Evolutionary conservation across 345 rosid genomes (phyloP), one percentile per base, ranked within the genome.

Genomic region (Xanthoceras sorbifolium): DNA sequence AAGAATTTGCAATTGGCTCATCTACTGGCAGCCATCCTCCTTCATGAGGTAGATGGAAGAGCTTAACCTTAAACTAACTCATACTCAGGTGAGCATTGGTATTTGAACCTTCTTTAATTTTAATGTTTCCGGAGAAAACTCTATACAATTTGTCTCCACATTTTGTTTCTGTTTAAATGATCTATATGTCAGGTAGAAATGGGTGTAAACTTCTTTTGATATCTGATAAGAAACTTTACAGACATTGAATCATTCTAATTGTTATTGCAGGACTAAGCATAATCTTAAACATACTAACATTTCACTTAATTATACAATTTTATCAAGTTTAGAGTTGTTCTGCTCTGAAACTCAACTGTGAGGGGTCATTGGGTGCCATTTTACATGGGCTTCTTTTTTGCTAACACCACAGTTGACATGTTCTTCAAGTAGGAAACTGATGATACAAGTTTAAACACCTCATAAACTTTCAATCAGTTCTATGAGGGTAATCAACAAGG

Each of bases 21-120:
- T 69, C 79, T 54, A 48, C 67, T 25, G n/a, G 28, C 23, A 38
- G 23, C 32, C 34, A 22, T 69, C 72, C 73, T 71, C 60, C 70
- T 52, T 72, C 44, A 18, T 76, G 78, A 83, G 59, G 69, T 61
- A 28, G 36, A 38, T n/a, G 60, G 15, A 52, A 42, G 75, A 11
- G 48, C 40, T 68, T 52, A 50, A 48, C 57, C 25, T 28, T 26
- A 11, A 31, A 54, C 36, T 22, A 18, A 72, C 75, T 57, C 23
- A 40, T 63, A 15, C 67, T 15, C 10, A 15, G 65, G 74, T 65
- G 82, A 71, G 70, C 59, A 26, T 31, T 77, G 18, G 4, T 68
- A 2, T 12, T 8, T n/a, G 31, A 54, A 70, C 50, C 31, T 29
- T 72, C 52, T 62, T 3, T 69, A 15, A 50, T 29, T 52, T 11